Evolutionary conservation across 495 filamentous ascomycete species (phyloP), one percentile per base, ranked within the genome.

Genomic region (Hypoxylon cercidicola): DNA sequence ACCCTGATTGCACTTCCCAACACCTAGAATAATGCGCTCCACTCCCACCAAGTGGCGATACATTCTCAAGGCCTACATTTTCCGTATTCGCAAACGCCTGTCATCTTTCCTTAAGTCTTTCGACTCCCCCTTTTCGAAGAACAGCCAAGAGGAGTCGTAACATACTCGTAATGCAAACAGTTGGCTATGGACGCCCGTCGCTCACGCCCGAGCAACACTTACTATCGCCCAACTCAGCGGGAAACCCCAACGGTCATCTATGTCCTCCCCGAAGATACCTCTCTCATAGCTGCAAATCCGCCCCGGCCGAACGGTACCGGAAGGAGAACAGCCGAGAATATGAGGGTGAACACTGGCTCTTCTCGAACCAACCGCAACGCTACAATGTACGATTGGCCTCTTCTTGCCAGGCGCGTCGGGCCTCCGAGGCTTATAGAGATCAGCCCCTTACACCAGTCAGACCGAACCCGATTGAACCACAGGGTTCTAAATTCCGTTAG

Each of bases 271-370:
- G 65, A 67, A 70, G 62, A 62, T 70, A 25, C 45, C 48, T 55
- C 55, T 50, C 60, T 39, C 44, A 62, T 11, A 55, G 69, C 39
- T 69, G 63, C 18, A 59, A 66, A 55, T 66, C 69, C 1, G 62
- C 62, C 16, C 67, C 68, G 20, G 48, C 54, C 32, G 66, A 68
- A 40, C 61, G 71, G 44, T 63, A 60, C 35, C 53, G 53, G 41
- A 64, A 74, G 37, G 65, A 69, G 46, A 72, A 71, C 49, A 69
- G 59, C 41, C 68, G 61, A 59, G 65, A 64, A 60, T 69, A 61
- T 25, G 62, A 73, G 18, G 64, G 64, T 35, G 68, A 60, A 12
- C 51, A 71, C 34, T 69, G 60, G 44, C 34, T 35, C n/a, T 63
- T 68, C 32, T 45, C 59, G 0, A n/a, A 41, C 4, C 30, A 35